A percentile compares a stretch with the other conserved stretches of the same genome.
Evolutionary conservation across 257 asterid genomes (phyloP).

Genomic region (Lantana camara): DNA sequence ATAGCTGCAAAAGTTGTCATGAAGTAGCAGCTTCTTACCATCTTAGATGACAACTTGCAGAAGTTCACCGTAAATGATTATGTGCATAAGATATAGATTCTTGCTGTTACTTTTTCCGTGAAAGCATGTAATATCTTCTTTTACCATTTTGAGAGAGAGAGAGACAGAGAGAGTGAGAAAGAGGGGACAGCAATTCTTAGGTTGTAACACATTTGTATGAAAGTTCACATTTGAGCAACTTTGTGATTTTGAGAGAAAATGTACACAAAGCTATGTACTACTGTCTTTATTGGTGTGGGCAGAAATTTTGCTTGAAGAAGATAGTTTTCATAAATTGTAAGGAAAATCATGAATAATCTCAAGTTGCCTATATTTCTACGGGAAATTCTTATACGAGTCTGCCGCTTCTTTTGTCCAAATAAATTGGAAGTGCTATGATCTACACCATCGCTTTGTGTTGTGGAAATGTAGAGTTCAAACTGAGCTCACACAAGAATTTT

Average conservation of each 20-base stretch:
- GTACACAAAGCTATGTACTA: not conserved
- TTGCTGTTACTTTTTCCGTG: conserved; percentile 13
- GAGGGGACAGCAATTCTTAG: conserved; percentile 23
- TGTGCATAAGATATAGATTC: conserved; percentile 37
- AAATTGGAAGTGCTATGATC: too few relatives aligned
- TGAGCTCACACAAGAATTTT: too few relatives aligned
- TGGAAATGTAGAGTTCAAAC: too few relatives aligned
- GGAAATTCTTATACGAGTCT: too few relatives aligned
- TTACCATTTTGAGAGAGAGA: conserved; percentile 27
- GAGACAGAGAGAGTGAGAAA: conserved; percentile 2
- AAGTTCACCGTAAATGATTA: conserved; percentile 24
- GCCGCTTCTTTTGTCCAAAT: too few relatives aligned
- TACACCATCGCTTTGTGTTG: too few relatives aligned
- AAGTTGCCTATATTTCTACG: too few relatives aligned
- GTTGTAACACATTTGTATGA: conserved; percentile 32
- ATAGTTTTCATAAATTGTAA: not conserved
- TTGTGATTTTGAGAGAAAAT: conserved; percentile 6
- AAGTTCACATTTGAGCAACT: not conserved
- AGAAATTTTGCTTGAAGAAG: not conserved
- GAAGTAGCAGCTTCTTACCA: conserved; percentile 25
- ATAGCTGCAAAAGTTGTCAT: conserved; percentile 26
- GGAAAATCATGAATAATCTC: not conserved
- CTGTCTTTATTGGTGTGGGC: not conserved
- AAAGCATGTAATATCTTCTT: conserved; percentile 28
- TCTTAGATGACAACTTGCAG: conserved; percentile 19